Evolutionary conservation across 2,329 filamentous ascomycete genomes (phyloP), one percentile per base, ranked within the genome.

Genomic region (Drechmeria coniospora): DNA sequence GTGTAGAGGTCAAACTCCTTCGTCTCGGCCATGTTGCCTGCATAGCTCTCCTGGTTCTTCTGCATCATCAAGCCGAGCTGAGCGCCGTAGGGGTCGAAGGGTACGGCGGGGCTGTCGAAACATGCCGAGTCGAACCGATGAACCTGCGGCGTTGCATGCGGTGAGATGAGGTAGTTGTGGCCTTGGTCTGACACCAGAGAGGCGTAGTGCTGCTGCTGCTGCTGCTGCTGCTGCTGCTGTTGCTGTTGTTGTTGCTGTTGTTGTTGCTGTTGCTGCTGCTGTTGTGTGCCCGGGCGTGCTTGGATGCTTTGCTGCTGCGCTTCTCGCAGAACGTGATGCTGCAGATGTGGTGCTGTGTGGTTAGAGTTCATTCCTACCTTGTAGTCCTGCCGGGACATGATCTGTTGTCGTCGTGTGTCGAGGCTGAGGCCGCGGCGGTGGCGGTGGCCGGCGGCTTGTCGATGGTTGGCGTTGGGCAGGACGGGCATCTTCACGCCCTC

Each of bases 341-440:
- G 79, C 68, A 60, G 43, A 36, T 42, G 34, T 39, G 59, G 56
- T 67, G 61, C 61, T 63, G 58, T 51, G 50, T 61, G 53, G 58
- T 65, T 70, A 59, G 61, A 65, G 53, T 46, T 43, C 40, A 54
- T 63, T 59, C 61, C 64, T 63, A 67, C 59, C 59, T 50, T 47
- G 30, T 43, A 41, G 28, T 45, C 41, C 37, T 51, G 49, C 45
- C 44, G 49, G 45, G 42, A 32, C n/a, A n/a, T n/a, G n/a, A n/a
- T n/a, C 25, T 65, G 63, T 54, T 68, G 66, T 56, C 65, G 64
- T 57, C 72, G 62, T 39, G 71, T 79, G 58, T 92, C 82, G 45
- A 92, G 65, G 59, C 80, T 90, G 59, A 86, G 73, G 47, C 84
- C 86, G 53, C 82, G 70, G 56, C 82, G 76, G 58, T 92, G 81